Evolutionary conservation across 1,284 basidiomycete genomes (phyloP), one percentile per base, ranked within the genome.

Genomic region (Pyrrhoderma noxium): DNA sequence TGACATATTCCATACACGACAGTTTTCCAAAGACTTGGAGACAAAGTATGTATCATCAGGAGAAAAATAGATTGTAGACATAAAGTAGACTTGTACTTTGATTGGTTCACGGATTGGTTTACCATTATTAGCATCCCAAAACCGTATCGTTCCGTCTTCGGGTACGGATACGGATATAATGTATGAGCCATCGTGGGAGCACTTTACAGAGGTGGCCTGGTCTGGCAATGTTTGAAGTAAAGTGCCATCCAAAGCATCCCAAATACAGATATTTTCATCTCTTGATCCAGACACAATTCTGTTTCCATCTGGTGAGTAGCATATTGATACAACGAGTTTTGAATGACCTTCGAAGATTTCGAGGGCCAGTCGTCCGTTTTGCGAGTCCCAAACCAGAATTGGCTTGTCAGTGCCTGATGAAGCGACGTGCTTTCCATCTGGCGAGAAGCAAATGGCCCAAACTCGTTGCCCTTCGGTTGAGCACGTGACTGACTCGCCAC

Each of bases 261-360:
- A 52, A 9, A 52, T 19, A 2, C 34, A 16, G 2, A 52, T 14
- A 13, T 9, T 40, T 16, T 19, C n/a, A 25, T 52, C 42, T 9
- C 2, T 2, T 11, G 45, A 47, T 2, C 45, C 51, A 13, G 51
- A 52, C 16, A 48, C 51, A 18, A 52, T 39, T 2, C 21, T 18
- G 9, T 14, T 47, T 13, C 45, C 51, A 31, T 45, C 49, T 16
- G 51, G 51, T 1, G 45, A 52, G 23, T 25, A 42, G 8, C 22
- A 37, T 7, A 49, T 39, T 14, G 48, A 42, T 2, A 2, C 16
- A 11, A 49, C 48, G 3, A 0, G 3, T 2, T 43, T 13, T 19
- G 3, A 25, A 18, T 49, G 48, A 14, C 22, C 22, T 27, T 16
- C n/a, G 14, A 40, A n/a, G 5, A 14, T 5, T 18, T 5, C 38